phyloP scores from a whole-genome alignment of 2,329 filamentous ascomycete species.

The Aureobasidium sp. region DNA sequence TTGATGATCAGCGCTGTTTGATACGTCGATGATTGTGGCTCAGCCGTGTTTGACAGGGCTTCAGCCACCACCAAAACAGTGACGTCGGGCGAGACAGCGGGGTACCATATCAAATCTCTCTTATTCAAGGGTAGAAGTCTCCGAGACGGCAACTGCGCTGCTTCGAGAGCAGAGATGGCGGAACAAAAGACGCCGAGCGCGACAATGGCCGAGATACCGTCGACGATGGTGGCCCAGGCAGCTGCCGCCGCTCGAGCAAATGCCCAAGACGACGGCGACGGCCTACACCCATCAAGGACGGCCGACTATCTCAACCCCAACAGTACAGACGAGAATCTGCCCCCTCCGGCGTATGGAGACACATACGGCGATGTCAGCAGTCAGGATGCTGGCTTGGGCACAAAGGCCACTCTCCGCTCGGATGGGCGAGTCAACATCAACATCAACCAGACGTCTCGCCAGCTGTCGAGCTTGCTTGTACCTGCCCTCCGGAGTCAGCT shows the following conservation, averaged over 20 bases:
- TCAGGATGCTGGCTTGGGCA: conserved; percentile 34
- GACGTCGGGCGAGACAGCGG: too few species aligned
- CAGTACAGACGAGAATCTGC: conserved; percentile 19
- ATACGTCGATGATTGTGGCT: too few species aligned
- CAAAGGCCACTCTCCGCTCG: conserved; percentile 40
- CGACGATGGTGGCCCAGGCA: conserved; percentile 17
- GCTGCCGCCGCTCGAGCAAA: conserved; percentile 16
- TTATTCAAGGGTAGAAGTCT: too few species aligned
- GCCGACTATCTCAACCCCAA: background rate
- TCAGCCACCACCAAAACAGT: too few species aligned
- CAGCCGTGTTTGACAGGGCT: too few species aligned
- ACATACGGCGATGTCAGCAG: conserved; percentile 32
- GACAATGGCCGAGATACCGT: conserved; percentile 10
- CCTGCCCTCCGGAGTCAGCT: conserved; percentile 56
- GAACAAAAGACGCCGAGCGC: conserved; percentile 13
- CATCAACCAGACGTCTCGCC: conserved; percentile 63
- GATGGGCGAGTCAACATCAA: conserved; percentile 75
- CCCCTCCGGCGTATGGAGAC: conserved; percentile 36
- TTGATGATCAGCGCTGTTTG: too few species aligned
- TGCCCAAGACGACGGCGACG: background rate
- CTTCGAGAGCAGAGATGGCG: background rate
- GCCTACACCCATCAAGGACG: background rate
- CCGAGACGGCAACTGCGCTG: too few species aligned
- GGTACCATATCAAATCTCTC: too few species aligned
- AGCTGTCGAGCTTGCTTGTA: conserved; percentile 59